A percentile compares a stretch with the other conserved stretches of the same genome.
Conservation (phyloP, 345 rosid species). For the Pugionium dolabratum region DNA sequence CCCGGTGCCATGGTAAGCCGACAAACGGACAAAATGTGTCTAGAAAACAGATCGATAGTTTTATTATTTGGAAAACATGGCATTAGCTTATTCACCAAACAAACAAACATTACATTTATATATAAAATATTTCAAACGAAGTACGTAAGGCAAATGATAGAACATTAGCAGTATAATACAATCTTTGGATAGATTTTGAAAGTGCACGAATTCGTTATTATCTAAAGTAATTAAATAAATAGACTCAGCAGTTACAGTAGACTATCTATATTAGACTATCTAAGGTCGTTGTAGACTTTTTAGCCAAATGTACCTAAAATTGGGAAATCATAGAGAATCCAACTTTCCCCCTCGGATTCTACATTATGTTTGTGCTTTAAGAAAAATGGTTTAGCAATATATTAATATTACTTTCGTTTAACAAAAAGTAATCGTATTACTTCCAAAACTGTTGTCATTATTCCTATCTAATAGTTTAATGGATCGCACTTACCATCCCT, state of each 20-base stretch:
- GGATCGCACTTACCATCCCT: no score
- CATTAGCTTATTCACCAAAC: background rate
- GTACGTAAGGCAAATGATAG: background rate
- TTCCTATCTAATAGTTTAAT: background rate
- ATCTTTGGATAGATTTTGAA: background rate
- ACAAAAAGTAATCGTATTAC: no score
- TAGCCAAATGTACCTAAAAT: constrained; percentile 26
- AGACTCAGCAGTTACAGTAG: no score
- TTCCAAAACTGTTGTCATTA: background rate
- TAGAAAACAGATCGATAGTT: constrained; percentile 20
- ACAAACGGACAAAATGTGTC: constrained; percentile 41
- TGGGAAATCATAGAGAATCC: constrained; percentile 35
- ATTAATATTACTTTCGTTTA: background rate
- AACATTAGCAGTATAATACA: constrained; percentile 3
- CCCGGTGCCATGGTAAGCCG: constrained; percentile 44
- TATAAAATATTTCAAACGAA: no score
- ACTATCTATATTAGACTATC: background rate
- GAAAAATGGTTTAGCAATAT: background rate
- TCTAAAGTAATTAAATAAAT: background rate
- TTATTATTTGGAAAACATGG: constrained; percentile 13
- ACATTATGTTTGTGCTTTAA: constrained; percentile 35
- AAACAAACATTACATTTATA: no score
- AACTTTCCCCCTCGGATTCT: constrained; percentile 30
- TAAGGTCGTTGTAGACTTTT: constrained; percentile 16
- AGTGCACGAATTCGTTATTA: background rate